Base-by-base conservation (phyloP, 495 filamentous ascomycete species). In the Neurospora sp. region DNA sequence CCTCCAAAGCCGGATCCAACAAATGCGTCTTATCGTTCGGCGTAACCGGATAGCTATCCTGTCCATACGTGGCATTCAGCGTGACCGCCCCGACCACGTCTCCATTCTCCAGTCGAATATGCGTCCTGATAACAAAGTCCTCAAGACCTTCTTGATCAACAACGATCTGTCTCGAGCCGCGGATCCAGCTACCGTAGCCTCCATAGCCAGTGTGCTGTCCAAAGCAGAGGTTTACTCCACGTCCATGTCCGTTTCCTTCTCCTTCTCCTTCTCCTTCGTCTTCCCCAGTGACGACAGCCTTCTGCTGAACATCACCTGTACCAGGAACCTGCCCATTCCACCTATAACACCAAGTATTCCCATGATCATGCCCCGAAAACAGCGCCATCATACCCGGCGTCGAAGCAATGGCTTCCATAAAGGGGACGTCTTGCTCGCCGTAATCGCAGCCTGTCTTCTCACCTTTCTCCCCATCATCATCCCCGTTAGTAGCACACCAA, bases 301-400 rank as follows among this genome's bases (percentile, higher is more conserved):
- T 70, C 82, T 81, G 69, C 69, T 74, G 40, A 80, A 27, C 27
- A 27, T 2, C 27, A 1, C 1, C 2, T 1, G 77, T 77, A 82
- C 77, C 78, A 3, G 79, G 76, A 12, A 82, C 69, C 54, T 54
- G 31, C 8, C 73, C 70, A 41, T 85, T 81, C 85, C 85, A 88
- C 54, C 80, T 82, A 39, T 79, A 81, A 74, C 86, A 93, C 91
- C 90, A 93, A 39, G 88, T 87, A 77, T 92, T 85, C 0, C 88
- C 88, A 79, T 94, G 91, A 74, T 93, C 91, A 73, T 93, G 91
- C 1, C 91, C 92, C 11, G 85, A 88, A 75, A 92, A 92, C 0
- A 91, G 78, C 2, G 86, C 89, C 73, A 92, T 85, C 42, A 93
- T 71, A 0, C 89, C 89, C 3, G 84, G 81, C 0, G 87, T 89